These are phyloP conservation scores for Pythium folliculosum DNA, from an alignment of 352 stramenopile genomes.

Conservation along the genomic window DNA sequence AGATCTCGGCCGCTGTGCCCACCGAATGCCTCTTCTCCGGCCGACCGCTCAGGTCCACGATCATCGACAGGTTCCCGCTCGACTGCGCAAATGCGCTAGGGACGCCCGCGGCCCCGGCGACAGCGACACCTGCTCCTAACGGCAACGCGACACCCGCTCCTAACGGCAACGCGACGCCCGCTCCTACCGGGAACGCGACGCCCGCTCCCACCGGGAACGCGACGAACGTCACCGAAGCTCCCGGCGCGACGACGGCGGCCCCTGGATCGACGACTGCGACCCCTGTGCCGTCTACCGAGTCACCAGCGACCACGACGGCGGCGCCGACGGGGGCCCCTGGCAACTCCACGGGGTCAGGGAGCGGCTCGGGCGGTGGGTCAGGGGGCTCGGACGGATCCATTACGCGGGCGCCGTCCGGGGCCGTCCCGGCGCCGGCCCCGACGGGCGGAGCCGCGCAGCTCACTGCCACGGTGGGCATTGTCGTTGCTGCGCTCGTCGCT, in stretches of 20 bases:
- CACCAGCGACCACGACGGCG: not conserved
- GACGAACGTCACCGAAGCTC: not conserved
- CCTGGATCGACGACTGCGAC: conserved; percentile 4
- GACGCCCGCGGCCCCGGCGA: not conserved
- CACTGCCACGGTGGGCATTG: not conserved
- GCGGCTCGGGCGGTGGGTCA: not conserved
- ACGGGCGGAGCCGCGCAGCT: not conserved
- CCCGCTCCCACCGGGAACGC: not conserved
- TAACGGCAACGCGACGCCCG: not conserved
- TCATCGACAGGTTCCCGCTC: conserved; percentile 7
- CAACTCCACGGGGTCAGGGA: not conserved
- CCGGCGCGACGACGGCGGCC: not conserved
- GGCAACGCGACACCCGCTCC: not conserved
- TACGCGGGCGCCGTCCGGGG: not conserved
- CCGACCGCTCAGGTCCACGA: conserved; percentile 6
- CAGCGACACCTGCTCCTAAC: not conserved
- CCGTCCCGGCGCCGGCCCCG: not conserved
- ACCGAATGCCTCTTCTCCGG: conserved; percentile 14
- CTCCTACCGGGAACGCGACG: not conserved
- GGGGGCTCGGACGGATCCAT: not conserved
- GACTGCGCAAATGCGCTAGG: not conserved
- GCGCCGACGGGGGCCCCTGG: not conserved
- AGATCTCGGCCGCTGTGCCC: conserved; percentile 13
- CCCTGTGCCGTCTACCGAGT: not conserved
- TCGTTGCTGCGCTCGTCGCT: not conserved